A percentile compares a stretch with the other conserved stretches of the same genome.
phyloP scores from a whole-genome alignment of 352 stramenopile genomes.

The Thalassiosira sp. region DNA sequence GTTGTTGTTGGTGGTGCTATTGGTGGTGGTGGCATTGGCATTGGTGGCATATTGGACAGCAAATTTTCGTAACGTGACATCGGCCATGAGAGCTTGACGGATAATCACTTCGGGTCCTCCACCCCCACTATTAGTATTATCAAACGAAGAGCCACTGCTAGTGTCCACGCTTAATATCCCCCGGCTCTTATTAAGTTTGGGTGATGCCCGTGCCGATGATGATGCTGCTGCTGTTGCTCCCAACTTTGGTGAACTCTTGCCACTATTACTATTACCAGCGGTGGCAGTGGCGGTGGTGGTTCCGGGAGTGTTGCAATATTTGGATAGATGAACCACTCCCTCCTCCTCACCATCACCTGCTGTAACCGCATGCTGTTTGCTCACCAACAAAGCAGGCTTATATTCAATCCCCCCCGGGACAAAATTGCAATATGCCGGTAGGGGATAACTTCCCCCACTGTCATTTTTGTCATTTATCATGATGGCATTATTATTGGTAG shows the following conservation, averaged over 20 bases:
- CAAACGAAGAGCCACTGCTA: no score
- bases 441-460: conserved; percentile 41
- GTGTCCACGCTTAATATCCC: conserved; percentile 24
- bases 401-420: conserved; percentile 66
- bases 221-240: no score
- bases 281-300: neutral
- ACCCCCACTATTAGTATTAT: no score
- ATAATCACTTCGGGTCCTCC: conserved; percentile 50
- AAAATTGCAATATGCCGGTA: conserved; percentile 75
- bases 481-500: no score
- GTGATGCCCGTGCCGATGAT: neutral
- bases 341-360: neutral
- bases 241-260: neutral
- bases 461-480: no score
- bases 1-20: neutral
- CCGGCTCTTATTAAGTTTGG: neutral
- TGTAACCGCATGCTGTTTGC: no score
- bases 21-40: neutral
- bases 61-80: conserved; percentile 60
- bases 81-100: conserved; percentile 55
- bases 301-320: conserved; percentile 4
- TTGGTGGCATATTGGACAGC: conserved; percentile 33
- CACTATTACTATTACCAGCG: neutral
- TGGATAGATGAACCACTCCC: conserved; percentile 1
- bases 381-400: conserved; percentile 3